Evolutionary conservation across 768 basidiomycete genomes (phyloP), one percentile per base, ranked within the genome.

Genomic region (Russula emetica): DNA sequence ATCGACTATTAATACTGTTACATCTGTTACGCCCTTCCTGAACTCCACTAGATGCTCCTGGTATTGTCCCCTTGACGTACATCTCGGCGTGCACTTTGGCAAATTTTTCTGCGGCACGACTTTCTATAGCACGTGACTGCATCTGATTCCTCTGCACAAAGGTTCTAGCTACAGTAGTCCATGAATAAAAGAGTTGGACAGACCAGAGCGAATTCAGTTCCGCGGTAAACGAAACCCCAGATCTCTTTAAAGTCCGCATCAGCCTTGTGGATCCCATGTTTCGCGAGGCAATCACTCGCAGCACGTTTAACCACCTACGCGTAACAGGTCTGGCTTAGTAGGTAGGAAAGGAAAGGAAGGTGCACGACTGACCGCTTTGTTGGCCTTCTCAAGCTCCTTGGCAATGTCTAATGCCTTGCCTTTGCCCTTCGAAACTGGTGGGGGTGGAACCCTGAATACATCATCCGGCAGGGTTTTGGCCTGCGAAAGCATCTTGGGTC

Each of bases 321-420:
- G 32, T 24, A 8, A 30, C 18, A 63, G 24, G 24, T 45, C 26
- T 5, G 28, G n/a, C 22, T 45, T 13, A 53, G 16, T n/a, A 30
- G 34, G 16, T n/a, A 30, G 34, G 28, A 36, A 47, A 24, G 8
- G 30, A 26, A 13, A n/a, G 24, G 55, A 5, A 45, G 5, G 13
- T 42, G 32, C 24, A 30, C 3, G 22, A 73, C 79, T 69, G 66
- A 88, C 87, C 65, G 78, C 79, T 72, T 85, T 88, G 70, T 88
- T 89, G 6, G 78, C 76, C 68, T 77, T 81, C 74, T 88, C 86
- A 47, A 82, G 69, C 60, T 76, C 71, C 32, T 70, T 62, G 36
- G 53, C 77, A 71, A 74, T 81, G 73, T 66, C 78, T 10, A 69
- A 62, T 10, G 66, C 71, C 14, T 69, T 71, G 1, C 71, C 71